Conservation (phyloP, 345 rosid genomes). For the Physaria fendleri region DNA sequence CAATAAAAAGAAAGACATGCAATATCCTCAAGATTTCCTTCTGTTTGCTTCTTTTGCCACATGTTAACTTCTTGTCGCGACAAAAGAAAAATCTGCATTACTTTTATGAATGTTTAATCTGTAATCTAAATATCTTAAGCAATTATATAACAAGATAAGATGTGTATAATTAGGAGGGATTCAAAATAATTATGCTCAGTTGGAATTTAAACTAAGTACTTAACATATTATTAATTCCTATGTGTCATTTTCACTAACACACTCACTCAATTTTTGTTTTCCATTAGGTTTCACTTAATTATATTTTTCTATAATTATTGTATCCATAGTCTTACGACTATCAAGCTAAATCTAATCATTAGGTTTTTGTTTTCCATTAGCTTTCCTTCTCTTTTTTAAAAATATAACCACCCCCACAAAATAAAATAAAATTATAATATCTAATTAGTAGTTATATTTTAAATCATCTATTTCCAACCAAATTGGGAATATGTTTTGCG, state of each 20-base stretch:
- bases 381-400: too few species aligned
- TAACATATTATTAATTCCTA: not conserved
- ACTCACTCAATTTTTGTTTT: not conserved
- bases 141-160: constrained; percentile 13
- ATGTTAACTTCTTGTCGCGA: constrained; percentile 27
- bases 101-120: not conserved
- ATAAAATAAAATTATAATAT: too few species aligned
- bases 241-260: not conserved
- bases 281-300: not conserved
- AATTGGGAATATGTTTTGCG: too few species aligned
- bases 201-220: not conserved
- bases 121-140: not conserved
- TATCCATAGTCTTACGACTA: too few species aligned
- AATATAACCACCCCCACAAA: too few species aligned
- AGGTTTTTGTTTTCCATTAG: too few species aligned
- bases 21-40: constrained; percentile 28
- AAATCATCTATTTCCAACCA: too few species aligned
- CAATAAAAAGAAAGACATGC: constrained; percentile 28
- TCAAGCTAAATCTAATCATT: too few species aligned
- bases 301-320: too few species aligned
- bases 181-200: not conserved
- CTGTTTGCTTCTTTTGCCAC: constrained; percentile 34
- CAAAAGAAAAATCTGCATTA: not conserved
- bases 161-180: constrained; percentile 8
- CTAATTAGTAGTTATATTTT: too few species aligned